Percentiles rank a stretch among this genome's conserved stretches.
These are phyloP conservation scores for Hemisphaericaspora subhashii DNA, from an alignment of 1,139 yeast genomes.

Conservation along the genomic window DNA sequence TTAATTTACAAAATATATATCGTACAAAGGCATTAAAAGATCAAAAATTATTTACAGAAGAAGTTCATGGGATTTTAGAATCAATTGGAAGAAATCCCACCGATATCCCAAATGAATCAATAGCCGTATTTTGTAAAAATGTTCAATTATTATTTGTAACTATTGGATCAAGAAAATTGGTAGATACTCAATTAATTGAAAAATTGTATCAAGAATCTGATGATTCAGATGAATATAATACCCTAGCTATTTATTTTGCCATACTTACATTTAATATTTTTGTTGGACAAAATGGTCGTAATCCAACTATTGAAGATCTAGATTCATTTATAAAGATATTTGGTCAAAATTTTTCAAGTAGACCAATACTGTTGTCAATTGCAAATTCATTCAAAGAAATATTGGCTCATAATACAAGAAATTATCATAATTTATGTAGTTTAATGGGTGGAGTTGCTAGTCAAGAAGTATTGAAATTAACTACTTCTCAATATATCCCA, in stretches of 20 bases:
- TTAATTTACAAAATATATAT: slow-evolving; percentile 58
- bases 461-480: slow-evolving; percentile 66
- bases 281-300: slow-evolving; percentile 16
- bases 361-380: slow-evolving; percentile 14
- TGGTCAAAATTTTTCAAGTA: slow-evolving; percentile 11
- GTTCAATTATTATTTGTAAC: slow-evolving; percentile 38
- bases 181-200: slow-evolving; percentile 17
- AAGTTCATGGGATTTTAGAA: slow-evolving; percentile 28
- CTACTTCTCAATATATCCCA: slow-evolving; percentile 76
- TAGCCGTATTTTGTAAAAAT: slow-evolving; percentile 62
- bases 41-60: slow-evolving; percentile 33
- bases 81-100: slow-evolving; percentile 22
- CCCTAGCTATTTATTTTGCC: slow-evolving; percentile 36
- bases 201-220: slow-evolving; percentile 21
- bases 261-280: slow-evolving; percentile 32
- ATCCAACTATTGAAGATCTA: slow-evolving; percentile 24
- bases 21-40: slow-evolving; percentile 57
- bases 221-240: slow-evolving; percentile 19
- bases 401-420: slow-evolving; percentile 28
- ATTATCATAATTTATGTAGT: slow-evolving; percentile 35
- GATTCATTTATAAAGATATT: slow-evolving; percentile 22
- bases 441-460: slow-evolving; percentile 79
- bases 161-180: slow-evolving; percentile 31
- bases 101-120: slow-evolving; percentile 35
- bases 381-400: slow-evolving; percentile 30